These are phyloP conservation scores for Tetracladium maxilliforme DNA, from an alignment of 2,329 filamentous ascomycete genomes.

Conservation along the genomic window DNA sequence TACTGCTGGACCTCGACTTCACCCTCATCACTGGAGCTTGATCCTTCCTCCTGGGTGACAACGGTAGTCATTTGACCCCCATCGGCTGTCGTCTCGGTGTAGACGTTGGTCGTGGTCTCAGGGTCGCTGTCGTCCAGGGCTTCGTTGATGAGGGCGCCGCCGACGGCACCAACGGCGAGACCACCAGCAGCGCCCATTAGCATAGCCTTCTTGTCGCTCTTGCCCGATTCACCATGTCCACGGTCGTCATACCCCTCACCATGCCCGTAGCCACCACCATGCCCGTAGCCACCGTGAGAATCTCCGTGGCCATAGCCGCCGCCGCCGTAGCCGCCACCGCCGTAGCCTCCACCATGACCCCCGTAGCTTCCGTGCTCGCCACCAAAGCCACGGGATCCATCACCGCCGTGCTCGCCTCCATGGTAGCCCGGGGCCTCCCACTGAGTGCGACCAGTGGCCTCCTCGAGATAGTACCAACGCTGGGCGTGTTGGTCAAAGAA, in stretches of 20 bases:
- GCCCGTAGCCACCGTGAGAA: conserved; percentile 5
- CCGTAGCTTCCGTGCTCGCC: conserved; percentile 9
- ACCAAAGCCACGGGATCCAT: conserved; percentile 10
- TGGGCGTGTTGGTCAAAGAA: conserved; percentile 47
- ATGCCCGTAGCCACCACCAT: conserved; percentile 2
- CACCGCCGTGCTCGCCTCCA: conserved; percentile 8
- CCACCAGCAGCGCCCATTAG: conserved; percentile 41
- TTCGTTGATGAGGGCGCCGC: conserved; percentile 40
- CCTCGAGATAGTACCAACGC: conserved; percentile 51
- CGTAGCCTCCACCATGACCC: conserved; percentile 5
- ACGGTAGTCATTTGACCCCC: too few relatives aligned
- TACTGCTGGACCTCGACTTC: too few relatives aligned
- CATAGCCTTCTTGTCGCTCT: conserved; percentile 31
- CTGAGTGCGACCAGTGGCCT: conserved; percentile 43
- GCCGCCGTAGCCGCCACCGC: conserved; percentile 3
- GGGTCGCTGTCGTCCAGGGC: too few relatives aligned
- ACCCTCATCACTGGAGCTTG: too few relatives aligned
- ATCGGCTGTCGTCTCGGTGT: too few relatives aligned
- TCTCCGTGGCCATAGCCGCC: conserved; percentile 9
- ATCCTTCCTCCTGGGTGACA: too few relatives aligned
- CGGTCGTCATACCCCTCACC: conserved; percentile 9
- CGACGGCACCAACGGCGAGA: conserved; percentile 37
- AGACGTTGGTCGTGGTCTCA: too few relatives aligned
- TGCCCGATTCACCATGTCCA: conserved; percentile 23
- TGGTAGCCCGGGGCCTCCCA: conserved; percentile 41